Conservation (phyloP, 1,284 basidiomycete species). For the Ustilago sp. region DNA sequence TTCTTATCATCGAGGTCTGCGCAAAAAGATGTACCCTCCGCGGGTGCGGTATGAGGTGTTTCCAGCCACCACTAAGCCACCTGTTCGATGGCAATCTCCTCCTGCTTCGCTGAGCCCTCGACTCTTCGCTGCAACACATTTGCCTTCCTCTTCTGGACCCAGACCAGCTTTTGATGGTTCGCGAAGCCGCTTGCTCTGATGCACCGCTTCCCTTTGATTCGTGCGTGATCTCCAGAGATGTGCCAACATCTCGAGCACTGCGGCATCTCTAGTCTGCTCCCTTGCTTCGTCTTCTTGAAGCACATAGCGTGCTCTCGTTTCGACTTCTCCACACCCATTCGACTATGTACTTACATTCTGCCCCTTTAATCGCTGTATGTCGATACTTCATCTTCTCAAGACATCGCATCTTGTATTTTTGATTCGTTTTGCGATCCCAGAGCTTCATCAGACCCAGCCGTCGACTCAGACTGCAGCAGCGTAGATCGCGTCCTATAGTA, state of each 20-base stretch:
- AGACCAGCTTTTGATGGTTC: slow-evolving; percentile 3
- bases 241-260: background rate
- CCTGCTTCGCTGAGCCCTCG: background rate
- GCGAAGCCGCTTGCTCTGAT: background rate
- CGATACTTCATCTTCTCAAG: background rate
- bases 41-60: slow-evolving; percentile 25
- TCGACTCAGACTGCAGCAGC: background rate
- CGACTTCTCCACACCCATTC: background rate
- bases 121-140: background rate
- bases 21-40: slow-evolving; percentile 36
- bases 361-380: background rate
- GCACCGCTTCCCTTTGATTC: background rate
- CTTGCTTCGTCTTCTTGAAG: background rate
- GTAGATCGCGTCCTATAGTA: background rate
- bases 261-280: background rate
- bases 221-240: too few species aligned
- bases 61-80: background rate
- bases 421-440: too few species aligned
- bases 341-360: slow-evolving; percentile 1
- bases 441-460: too few species aligned
- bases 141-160: background rate
- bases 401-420: background rate
- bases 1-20: slow-evolving; percentile 29
- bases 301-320: background rate
- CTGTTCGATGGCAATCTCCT: background rate